These are phyloP conservation scores for Dissophora ornata DNA, from an alignment of 192 early-diverging fungal species.

Conservation along the genomic window DNA sequence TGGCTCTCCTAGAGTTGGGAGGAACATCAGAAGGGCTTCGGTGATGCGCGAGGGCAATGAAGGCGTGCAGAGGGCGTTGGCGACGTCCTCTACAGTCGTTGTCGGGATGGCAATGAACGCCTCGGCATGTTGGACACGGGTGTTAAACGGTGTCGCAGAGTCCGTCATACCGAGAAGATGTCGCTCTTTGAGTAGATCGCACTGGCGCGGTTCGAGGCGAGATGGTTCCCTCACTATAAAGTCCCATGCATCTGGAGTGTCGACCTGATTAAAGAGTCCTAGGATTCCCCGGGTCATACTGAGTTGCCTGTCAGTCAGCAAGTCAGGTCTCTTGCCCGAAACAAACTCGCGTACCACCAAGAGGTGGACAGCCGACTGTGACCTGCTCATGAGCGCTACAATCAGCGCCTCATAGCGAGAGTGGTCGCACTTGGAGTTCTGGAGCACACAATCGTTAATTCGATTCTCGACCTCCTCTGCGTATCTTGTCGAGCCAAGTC, in stretches of 20 bases:
- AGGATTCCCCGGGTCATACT: conserved; percentile 17
- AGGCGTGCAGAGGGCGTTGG: conserved; percentile 28
- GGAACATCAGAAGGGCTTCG: conserved; percentile 39
- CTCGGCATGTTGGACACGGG: conserved; percentile 40
- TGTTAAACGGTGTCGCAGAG: conserved; percentile 15
- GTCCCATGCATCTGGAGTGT: conserved; percentile 8
- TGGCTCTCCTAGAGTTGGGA: conserved; percentile 42
- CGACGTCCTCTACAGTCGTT: conserved; percentile 41
- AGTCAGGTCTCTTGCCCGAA: conserved; percentile 4
- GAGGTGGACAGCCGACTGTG: conserved; percentile 24
- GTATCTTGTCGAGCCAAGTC: conserved; percentile 19
- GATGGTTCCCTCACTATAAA: conserved; percentile 23
- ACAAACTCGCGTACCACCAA: conserved; percentile 8
- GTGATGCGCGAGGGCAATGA: conserved; percentile 40
- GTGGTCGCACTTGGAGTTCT: conserved; percentile 23
- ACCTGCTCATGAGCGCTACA: conserved; percentile 15
- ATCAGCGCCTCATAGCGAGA: conserved; percentile 14
- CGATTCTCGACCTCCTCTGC: not conserved
- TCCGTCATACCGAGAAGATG: conserved; percentile 41
- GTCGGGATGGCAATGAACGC: conserved; percentile 33
- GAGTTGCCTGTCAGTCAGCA: conserved; percentile 27
- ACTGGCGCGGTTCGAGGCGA: conserved; percentile 26
- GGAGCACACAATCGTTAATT: conserved; percentile 4
- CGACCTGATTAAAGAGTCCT: conserved; percentile 40
- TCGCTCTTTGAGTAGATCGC: conserved; percentile 29